Conservation (phyloP, 2,329 filamentous ascomycete species). For the Coniosporium tulheliwenetii region DNA sequence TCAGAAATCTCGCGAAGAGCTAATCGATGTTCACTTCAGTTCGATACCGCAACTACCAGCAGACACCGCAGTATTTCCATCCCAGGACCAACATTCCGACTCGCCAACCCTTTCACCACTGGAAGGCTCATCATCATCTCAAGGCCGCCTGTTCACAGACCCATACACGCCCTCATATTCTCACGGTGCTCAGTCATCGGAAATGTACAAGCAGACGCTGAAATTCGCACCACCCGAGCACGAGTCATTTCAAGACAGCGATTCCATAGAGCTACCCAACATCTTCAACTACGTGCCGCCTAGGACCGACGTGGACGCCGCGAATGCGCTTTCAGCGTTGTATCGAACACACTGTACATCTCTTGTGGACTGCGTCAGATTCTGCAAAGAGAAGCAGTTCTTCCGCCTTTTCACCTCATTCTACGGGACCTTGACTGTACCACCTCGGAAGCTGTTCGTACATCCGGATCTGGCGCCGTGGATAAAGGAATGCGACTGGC, state of each 20-base stretch:
- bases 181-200: constrained; percentile 22
- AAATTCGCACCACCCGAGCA: constrained; percentile 41
- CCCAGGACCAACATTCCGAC: constrained; percentile 9
- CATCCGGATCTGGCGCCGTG: constrained; percentile 70
- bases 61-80: constrained; percentile 32
- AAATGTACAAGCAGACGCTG: constrained; percentile 45
- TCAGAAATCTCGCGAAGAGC: neutral
- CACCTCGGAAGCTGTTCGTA: constrained; percentile 81
- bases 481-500: constrained; percentile 91
- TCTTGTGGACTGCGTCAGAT: constrained; percentile 85
- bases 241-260: constrained; percentile 47
- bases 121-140: constrained; percentile 19
- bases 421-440: constrained; percentile 89
- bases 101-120: constrained; percentile 1
- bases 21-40: constrained; percentile 14
- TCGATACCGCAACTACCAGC: constrained; percentile 28
- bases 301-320: constrained; percentile 74
- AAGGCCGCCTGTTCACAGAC: constrained; percentile 29
- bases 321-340: constrained; percentile 68
- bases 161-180: constrained; percentile 26
- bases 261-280: constrained; percentile 65
- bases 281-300: constrained; percentile 68
- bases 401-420: constrained; percentile 92
- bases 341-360: constrained; percentile 94
- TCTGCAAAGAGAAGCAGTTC: constrained; percentile 92